Percentiles rank a stretch among this genome's conserved stretches.
Conservation (phyloP, 2,329 filamentous ascomycete species). For the Apiospora hydei region DNA sequence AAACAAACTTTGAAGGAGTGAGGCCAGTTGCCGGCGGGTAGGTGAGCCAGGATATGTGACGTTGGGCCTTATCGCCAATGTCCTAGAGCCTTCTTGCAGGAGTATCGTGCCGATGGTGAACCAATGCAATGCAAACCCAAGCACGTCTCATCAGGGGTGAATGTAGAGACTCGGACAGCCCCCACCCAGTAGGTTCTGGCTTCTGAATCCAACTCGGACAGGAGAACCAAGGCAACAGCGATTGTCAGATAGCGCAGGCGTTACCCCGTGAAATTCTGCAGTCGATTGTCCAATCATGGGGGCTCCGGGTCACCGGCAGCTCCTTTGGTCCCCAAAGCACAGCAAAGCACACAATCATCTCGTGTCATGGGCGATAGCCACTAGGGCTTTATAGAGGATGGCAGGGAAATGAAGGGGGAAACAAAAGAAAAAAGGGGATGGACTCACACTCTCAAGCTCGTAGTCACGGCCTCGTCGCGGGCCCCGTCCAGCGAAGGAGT, state of each 20-base stretch:
- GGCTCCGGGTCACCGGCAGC: background rate
- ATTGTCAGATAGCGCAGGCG: background rate
- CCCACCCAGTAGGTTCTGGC: background rate
- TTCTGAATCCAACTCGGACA: background rate
- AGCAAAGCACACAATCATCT: background rate
- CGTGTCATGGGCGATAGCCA: background rate
- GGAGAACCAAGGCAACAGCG: background rate
- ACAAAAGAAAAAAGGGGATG: conserved; percentile 20
- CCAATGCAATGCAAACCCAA: background rate
- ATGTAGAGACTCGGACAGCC: background rate
- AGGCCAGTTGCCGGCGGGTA: background rate
- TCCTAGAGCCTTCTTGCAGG: background rate
- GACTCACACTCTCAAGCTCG: conserved; percentile 80
- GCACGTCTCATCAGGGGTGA: background rate
- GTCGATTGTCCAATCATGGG: background rate
- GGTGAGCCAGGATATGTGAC: background rate
- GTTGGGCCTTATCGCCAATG: background rate
- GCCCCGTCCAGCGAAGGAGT: conserved; percentile 68
- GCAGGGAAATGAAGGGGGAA: conserved; percentile 23
- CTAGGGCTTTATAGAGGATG: background rate
- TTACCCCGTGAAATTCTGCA: background rate
- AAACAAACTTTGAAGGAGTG: background rate
- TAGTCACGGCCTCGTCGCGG: conserved; percentile 80
- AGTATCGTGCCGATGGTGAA: background rate
- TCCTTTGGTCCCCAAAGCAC: background rate